A percentile compares a stretch with the other conserved stretches of the same genome.
Conservation (phyloP, 169 alveolate species). For the Plasmodium reichenowi region DNA sequence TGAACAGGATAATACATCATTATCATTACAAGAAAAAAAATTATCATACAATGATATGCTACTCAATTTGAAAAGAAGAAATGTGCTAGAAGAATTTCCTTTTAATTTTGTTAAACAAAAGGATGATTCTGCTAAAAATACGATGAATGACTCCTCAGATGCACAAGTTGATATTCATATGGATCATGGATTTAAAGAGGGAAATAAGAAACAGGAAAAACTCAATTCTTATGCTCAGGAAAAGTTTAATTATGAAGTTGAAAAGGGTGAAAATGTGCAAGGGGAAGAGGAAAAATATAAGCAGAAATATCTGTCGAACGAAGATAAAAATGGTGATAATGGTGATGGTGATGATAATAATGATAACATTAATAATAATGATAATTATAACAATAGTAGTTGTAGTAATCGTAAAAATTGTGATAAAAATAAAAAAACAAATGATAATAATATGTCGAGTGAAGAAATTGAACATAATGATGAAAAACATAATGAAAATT, state of each 20-base stretch:
- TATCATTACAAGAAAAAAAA: background rate
- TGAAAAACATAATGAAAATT: background rate
- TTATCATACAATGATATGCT: conserved; percentile 6
- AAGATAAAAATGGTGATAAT: background rate
- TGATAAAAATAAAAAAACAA: background rate
- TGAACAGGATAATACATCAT: background rate
- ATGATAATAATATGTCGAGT: background rate
- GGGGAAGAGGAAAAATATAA: background rate
- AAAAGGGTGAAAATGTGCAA: conserved; percentile 11
- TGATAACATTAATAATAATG: background rate
- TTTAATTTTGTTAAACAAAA: conserved; percentile 18
- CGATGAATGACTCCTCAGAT: conserved; percentile 8
- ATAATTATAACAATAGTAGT: background rate
- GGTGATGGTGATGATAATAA: background rate
- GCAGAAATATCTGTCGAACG: background rate
- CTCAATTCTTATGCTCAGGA: conserved; percentile 14
- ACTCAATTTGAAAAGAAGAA: background rate
- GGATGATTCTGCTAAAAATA: background rate
- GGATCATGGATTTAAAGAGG: background rate
- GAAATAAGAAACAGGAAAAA: conserved; percentile 4
- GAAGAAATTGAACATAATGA: conserved; percentile 3
- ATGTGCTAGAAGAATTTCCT: conserved; percentile 2
- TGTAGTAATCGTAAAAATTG: background rate
- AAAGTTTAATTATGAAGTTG: background rate
- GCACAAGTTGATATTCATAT: background rate